Conservation (phyloP, 306 rosid genomes). For the Parietaria judaica region DNA sequence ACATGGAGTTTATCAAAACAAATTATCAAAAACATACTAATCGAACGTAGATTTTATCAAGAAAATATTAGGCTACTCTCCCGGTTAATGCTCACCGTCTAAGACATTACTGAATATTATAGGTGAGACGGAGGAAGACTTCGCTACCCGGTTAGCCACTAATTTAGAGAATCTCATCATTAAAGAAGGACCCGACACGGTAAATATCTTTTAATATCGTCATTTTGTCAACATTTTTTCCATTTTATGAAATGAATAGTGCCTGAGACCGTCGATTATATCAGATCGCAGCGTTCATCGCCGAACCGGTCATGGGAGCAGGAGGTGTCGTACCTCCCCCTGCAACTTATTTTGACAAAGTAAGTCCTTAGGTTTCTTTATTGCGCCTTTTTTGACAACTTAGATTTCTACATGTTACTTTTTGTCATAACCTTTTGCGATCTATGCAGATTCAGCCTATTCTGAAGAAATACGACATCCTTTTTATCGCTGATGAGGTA, state of each 20-base stretch:
- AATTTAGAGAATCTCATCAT: slow-evolving; percentile 77
- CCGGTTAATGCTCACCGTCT: slow-evolving; percentile 11
- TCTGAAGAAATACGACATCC: slow-evolving; percentile 90
- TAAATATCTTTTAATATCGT: slow-evolving; percentile 19
- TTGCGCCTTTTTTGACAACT: too few relatives aligned
- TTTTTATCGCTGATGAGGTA: slow-evolving; percentile 95
- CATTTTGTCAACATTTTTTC: background rate
- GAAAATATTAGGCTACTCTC: background rate
- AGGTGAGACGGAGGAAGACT: slow-evolving; percentile 97
- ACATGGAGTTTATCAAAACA: too few relatives aligned
- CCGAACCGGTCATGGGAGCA: slow-evolving; percentile 96
- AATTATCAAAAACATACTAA: too few relatives aligned
- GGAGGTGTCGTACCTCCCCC: slow-evolving; percentile 95
- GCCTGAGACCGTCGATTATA: background rate
- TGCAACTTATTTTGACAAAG: slow-evolving; percentile 85
- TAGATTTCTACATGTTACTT: too few relatives aligned
- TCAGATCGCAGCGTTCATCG: slow-evolving; percentile 97
- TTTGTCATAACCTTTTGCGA: too few relatives aligned
- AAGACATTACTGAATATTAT: slow-evolving; percentile 26
- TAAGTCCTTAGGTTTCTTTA: slow-evolving; percentile 13
- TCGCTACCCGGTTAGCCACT: slow-evolving; percentile 78
- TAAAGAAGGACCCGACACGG: slow-evolving; percentile 93
- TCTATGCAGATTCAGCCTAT: slow-evolving; percentile 72
- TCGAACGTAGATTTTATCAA: too few relatives aligned
- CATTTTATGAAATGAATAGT: slow-evolving; percentile 11